Evolutionary conservation across 2,329 filamentous ascomycete genomes (phyloP).

Genomic region (Verticillium isaacii): DNA sequence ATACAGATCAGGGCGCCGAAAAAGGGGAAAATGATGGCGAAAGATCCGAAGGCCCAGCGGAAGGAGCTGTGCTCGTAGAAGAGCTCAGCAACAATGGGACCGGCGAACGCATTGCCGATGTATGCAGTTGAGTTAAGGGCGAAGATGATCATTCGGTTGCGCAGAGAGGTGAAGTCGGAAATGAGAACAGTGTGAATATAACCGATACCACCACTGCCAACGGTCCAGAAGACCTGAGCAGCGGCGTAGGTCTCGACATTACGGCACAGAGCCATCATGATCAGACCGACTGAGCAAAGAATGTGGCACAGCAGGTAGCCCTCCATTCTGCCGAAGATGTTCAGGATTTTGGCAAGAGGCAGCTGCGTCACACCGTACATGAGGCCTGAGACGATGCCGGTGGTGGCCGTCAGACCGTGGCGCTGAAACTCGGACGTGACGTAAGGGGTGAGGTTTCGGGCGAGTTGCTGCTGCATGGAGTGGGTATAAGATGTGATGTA

Average conservation of each 20-base stretch:
- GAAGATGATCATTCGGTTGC: conserved; percentile 25
- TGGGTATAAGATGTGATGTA: conserved; percentile 34
- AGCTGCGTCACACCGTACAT: conserved; percentile 32
- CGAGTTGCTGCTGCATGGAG: conserved; percentile 28
- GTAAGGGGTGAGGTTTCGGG: conserved; percentile 53
- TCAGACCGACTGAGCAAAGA: conserved; percentile 27
- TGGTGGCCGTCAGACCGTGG: conserved; percentile 61
- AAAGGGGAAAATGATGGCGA: conserved; percentile 51
- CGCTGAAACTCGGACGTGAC: conserved; percentile 61
- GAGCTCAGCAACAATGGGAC: conserved; percentile 18
- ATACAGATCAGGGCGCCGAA: conserved; percentile 15
- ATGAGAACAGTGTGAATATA: conserved; percentile 25
- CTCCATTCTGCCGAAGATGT: conserved; percentile 43
- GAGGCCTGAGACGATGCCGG: conserved; percentile 53
- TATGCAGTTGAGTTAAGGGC: conserved; percentile 26
- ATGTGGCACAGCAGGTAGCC: conserved; percentile 32
- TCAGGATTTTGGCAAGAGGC: conserved; percentile 41
- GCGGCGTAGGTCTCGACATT: conserved; percentile 40
- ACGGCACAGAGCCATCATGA: conserved; percentile 54
- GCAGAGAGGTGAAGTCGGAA: conserved; percentile 24
- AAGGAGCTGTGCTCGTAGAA: conserved; percentile 19
- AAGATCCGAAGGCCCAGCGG: conserved; percentile 45
- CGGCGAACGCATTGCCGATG: conserved; percentile 29
- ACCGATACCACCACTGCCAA: conserved; percentile 33
- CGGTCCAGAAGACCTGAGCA: conserved; percentile 51